Evolutionary conservation across 257 asterid species (phyloP).

Genomic region (Jasminum sambac): DNA sequence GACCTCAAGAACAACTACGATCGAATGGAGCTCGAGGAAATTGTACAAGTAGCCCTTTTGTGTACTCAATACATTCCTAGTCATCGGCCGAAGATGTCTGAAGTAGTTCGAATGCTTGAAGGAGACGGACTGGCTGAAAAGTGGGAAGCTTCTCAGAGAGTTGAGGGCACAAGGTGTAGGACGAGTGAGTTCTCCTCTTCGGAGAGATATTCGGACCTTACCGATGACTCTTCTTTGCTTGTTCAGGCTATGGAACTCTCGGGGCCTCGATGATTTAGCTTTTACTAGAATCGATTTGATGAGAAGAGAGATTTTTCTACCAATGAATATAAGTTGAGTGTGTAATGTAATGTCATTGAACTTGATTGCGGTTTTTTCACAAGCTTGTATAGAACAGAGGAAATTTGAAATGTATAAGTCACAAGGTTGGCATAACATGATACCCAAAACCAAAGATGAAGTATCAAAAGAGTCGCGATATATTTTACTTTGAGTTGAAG

Average conservation of each 20-base stretch:
- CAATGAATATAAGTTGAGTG: too few species aligned
- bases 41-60: conserved; percentile 87
- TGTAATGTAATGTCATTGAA: too few species aligned
- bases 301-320: not conserved
- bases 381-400: too few species aligned
- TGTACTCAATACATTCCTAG: conserved; percentile 87
- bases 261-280: conserved; percentile 67
- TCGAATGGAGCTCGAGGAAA: conserved; percentile 79
- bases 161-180: conserved; percentile 61
- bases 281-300: not conserved
- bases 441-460: too few species aligned
- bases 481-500: too few species aligned
- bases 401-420: too few species aligned
- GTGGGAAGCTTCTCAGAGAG: conserved; percentile 95
- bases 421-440: too few species aligned
- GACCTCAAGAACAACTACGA: conserved; percentile 64
- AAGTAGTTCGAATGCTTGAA: conserved; percentile 93
- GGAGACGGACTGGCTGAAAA: conserved; percentile 97
- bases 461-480: too few species aligned
- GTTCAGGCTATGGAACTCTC: conserved; percentile 97
- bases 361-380: too few species aligned
- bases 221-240: conserved; percentile 85
- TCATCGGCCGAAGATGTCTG: conserved; percentile 95
- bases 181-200: conserved; percentile 81
- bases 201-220: conserved; percentile 89